A percentile compares a stretch with the other conserved stretches of the same genome.
phyloP scores from a whole-genome alignment of 805 yeast species.

The Sugiyamaella marilandica region DNA sequence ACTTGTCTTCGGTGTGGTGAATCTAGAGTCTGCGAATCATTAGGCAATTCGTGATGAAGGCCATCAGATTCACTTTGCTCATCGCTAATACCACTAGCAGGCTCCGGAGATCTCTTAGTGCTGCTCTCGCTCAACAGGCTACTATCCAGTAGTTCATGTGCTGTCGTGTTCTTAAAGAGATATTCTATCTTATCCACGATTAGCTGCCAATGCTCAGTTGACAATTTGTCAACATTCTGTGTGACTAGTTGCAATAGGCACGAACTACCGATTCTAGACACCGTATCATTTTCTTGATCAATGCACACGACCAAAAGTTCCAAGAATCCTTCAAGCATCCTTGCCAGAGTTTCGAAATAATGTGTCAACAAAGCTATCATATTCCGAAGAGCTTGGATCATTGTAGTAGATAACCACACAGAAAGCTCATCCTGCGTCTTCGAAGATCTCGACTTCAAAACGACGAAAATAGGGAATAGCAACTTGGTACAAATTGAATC shows the following conservation, averaged over 20 bases:
- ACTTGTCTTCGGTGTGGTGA: slow-evolving; percentile 3
- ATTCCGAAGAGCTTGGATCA: slow-evolving; percentile 89
- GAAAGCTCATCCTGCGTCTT: slow-evolving; percentile 78
- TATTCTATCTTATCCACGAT: slow-evolving; percentile 60
- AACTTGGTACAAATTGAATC: slow-evolving; percentile 68
- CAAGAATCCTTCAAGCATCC: slow-evolving; percentile 73
- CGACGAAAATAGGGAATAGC: slow-evolving; percentile 85
- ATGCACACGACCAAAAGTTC: slow-evolving; percentile 78
- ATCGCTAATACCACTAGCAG: neutral
- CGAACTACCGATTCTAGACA: slow-evolving; percentile 89
- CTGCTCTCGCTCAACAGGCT: slow-evolving; percentile 17
- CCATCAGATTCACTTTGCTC: slow-evolving; percentile 12
- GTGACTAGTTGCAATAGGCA: slow-evolving; percentile 75
- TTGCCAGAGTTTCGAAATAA: slow-evolving; percentile 71
- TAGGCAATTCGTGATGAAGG: slow-evolving; percentile 14
- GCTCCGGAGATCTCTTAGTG: neutral
- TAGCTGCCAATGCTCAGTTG: slow-evolving; percentile 65
- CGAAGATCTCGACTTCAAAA: slow-evolving; percentile 71
- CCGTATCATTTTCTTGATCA: slow-evolving; percentile 94
- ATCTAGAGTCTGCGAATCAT: slow-evolving; percentile 3
- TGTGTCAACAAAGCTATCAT: slow-evolving; percentile 78
- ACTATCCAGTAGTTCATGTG: slow-evolving; percentile 63
- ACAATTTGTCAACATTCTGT: slow-evolving; percentile 67
- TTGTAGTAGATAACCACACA: slow-evolving; percentile 94
- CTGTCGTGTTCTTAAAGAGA: slow-evolving; percentile 79